Evolutionary conservation across 306 rosid genomes (phyloP).

Genomic region (Vicia sativa): DNA sequence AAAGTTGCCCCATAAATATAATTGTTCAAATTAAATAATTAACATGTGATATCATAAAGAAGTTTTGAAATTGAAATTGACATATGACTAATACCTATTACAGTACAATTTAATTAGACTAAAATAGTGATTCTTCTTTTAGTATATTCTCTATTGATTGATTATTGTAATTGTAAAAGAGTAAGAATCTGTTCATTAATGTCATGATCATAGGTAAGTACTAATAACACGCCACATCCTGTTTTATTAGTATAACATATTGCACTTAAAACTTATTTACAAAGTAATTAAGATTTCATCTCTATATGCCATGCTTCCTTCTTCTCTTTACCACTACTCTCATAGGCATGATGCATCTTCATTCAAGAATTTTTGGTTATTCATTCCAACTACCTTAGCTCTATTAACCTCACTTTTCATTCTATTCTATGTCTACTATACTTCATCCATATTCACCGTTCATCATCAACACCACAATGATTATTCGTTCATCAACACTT

Average conservation of each 20-base stretch:
- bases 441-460: slow-evolving; percentile 51
- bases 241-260: neutral
- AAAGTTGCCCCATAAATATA: too few species aligned
- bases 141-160: neutral
- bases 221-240: neutral
- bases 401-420: slow-evolving; percentile 51
- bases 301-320: slow-evolving; percentile 43
- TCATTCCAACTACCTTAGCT: slow-evolving; percentile 62
- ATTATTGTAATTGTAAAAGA: neutral
- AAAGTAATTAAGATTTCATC: neutral
- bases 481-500: too few species aligned
- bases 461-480: slow-evolving; percentile 22
- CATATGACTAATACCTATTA: too few species aligned
- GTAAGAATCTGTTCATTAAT: neutral
- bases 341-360: slow-evolving; percentile 39
- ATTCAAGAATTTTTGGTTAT: slow-evolving; percentile 37
- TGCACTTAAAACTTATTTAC: neutral
- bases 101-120: neutral
- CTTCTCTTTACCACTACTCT: slow-evolving; percentile 43
- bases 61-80: too few species aligned
- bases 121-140: neutral
- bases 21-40: too few species aligned
- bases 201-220: neutral
- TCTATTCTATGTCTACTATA: slow-evolving; percentile 55
- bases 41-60: too few species aligned